A percentile compares a stretch with the other conserved stretches of the same genome.
phyloP scores from a whole-genome alignment of 768 basidiomycete genomes.

The Roridomyces roridus region DNA sequence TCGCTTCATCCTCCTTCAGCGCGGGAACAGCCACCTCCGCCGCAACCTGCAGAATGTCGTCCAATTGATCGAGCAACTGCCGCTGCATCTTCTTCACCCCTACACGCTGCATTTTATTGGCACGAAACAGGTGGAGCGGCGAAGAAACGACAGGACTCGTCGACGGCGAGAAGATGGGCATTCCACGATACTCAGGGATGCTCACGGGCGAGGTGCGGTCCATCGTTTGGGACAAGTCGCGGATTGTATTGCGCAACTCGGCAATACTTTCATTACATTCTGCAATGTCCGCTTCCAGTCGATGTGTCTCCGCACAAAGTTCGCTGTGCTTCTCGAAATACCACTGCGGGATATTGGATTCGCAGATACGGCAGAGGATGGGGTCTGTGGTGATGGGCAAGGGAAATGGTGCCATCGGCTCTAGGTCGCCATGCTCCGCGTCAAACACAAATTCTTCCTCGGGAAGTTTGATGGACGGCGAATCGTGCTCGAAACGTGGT shows the following conservation, averaged over 20 bases:
- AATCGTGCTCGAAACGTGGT: conserved; percentile 70
- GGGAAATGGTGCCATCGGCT: conserved; percentile 74
- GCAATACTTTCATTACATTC: conserved; percentile 93
- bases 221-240: conserved; percentile 74
- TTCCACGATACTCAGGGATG: conserved; percentile 84
- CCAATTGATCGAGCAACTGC: conserved; percentile 82
- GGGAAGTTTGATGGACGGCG: conserved; percentile 66
- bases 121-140: conserved; percentile 79
- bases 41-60: conserved; percentile 83
- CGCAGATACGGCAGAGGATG: conserved; percentile 97
- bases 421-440: conserved; percentile 40
- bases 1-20: conserved; percentile 89
- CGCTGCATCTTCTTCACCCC: conserved; percentile 84
- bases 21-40: conserved; percentile 86
- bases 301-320: conserved; percentile 95
- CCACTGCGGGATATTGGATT: conserved; percentile 96
- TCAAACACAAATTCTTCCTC: conserved; percentile 50
- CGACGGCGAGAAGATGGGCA: conserved; percentile 81
- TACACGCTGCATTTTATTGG: conserved; percentile 78
- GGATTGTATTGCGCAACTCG: conserved; percentile 87
- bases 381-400: conserved; percentile 82
- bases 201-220: conserved; percentile 74
- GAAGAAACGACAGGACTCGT: conserved; percentile 74
- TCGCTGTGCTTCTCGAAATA: conserved; percentile 99
- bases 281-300: conserved; percentile 92